Conservation (phyloP, 371 early-diverging fungal genomes). For the Encephalitozoon intestinalis region DNA sequence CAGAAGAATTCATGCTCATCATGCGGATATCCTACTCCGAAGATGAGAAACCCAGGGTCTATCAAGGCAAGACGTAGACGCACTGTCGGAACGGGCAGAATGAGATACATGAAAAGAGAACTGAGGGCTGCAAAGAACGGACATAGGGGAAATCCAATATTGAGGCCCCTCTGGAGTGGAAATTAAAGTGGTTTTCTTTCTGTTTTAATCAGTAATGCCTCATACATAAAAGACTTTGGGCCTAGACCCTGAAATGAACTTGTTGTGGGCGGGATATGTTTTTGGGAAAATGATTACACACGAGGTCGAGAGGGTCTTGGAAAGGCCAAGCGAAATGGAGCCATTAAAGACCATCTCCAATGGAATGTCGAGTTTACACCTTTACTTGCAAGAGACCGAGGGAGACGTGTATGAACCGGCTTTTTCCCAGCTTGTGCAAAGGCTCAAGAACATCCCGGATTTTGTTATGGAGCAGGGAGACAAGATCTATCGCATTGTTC, state of each 20-base stretch:
- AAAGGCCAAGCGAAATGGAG: background rate
- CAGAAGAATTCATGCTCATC: constrained; percentile 96
- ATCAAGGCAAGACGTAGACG: constrained; percentile 89
- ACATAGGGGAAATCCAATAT: constrained; percentile 28
- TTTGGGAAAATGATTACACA: background rate
- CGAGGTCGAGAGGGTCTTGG: background rate
- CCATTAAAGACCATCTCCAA: background rate
- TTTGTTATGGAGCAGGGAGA: background rate
- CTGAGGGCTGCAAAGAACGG: constrained; percentile 25
- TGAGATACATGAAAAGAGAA: constrained; percentile 77
- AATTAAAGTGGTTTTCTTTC: background rate
- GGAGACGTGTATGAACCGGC: background rate
- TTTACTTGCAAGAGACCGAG: background rate
- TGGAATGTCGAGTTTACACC: background rate
- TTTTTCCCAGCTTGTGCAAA: background rate
- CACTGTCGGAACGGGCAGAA: constrained; percentile 95
- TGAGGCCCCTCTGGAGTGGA: constrained; percentile 17
- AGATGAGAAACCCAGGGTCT: constrained; percentile 79
- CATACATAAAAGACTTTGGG: background rate
- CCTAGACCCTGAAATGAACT: background rate
- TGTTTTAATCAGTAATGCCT: background rate
- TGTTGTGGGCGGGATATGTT: background rate
- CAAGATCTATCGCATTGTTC: background rate
- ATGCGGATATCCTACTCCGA: constrained; percentile 95
- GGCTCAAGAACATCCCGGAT: background rate